Evolutionary conservation across 768 basidiomycete species (phyloP), one percentile per base, ranked within the genome.

Genomic region (Boletellus sp.): DNA sequence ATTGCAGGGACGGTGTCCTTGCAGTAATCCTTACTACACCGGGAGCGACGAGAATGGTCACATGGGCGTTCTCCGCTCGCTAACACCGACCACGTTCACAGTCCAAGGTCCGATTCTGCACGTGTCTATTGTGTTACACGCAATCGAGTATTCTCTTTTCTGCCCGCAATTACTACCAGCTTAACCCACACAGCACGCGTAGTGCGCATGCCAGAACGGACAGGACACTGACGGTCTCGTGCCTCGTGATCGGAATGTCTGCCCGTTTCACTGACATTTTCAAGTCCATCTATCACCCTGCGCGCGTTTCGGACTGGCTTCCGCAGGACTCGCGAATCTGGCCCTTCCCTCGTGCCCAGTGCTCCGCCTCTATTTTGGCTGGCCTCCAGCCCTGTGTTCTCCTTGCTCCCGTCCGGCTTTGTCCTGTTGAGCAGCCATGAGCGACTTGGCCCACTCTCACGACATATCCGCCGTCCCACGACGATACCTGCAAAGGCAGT

Each of bases 401-500:
- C 42, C 52, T 46, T 50, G 24, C 32, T 51, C 47, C 51, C 54
- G 22, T 34, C 39, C 31, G 31, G 32, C 44, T 24, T 52, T 33
- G 48, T 43, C 48, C 43, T n/a, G 9, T 35, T 15, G 35, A 51
- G 6, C 19, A 23, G 4, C 45, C 2, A 64, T 66, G 62, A 43
- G n/a, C 24, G 57, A 53, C 48, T 44, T 44, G 45, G 19, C 24
- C 39, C 31, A 50, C 51, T 23, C 38, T 49, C 52, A 54, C 17
- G 67, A 67, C 35, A 45, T 55, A 12, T 55, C 61, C 28, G 43
- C 32, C 19, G 52, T 59, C 36, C 63, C 68, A 22, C 66, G 54
- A 53, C 68, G 72, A 32, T 69, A 73, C 50, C 55, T 74, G 31
- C 67, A 63, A 33, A 56, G 74, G 48, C 68, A 76, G 47, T 75